Evolutionary conservation across 768 basidiomycete species (phyloP), one percentile per base, ranked within the genome.

Genomic region (Podaxis rugospora): DNA sequence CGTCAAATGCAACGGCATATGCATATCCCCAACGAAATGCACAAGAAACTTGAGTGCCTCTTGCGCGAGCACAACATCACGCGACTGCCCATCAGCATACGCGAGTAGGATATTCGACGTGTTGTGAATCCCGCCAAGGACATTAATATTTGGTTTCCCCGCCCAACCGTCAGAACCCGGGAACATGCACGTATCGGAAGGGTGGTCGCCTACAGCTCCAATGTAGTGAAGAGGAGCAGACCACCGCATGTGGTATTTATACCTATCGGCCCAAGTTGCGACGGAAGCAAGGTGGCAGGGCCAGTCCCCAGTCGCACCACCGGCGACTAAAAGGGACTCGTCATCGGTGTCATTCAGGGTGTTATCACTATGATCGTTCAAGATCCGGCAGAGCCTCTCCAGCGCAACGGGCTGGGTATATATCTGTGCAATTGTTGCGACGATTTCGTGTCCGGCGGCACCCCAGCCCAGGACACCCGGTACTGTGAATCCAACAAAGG

Each of bases 401-500:
- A 88, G 78, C 4, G 89, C 87, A 1, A 75, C 76, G 0, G 92
- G 91, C 70, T 92, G 84, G 2, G 98, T 82, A 70, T 97, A 86
- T 62, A 95, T 92, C 70, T 98, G 90, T 1, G 96, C 96, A 59
- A 98, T 90, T 3, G 95, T 96, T 1, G 95, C 95, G 4, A 93
- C 85, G 35, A 97, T 88, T 76, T 97, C 91, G 67, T 98, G 95
- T 3, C 95, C 93, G 86, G 63, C 25, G 4, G 59, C 59, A 49
- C 59, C 59, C 59, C 59, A 61, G 18, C 44, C 59, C 21, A 54
- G 14, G 6, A 49, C 46, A 16, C 59, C 53, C 10, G 59, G 59
- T 51, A 59, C 49, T 1, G 52, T n/a, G 23, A 59, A 44, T 14
- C 37, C 18, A 23, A 21, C 28, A 6, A 55, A 32, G 23, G 27